phyloP scores from a whole-genome alignment of 2,329 filamentous ascomycete genomes.

The Pyrenochaeta sp. region DNA sequence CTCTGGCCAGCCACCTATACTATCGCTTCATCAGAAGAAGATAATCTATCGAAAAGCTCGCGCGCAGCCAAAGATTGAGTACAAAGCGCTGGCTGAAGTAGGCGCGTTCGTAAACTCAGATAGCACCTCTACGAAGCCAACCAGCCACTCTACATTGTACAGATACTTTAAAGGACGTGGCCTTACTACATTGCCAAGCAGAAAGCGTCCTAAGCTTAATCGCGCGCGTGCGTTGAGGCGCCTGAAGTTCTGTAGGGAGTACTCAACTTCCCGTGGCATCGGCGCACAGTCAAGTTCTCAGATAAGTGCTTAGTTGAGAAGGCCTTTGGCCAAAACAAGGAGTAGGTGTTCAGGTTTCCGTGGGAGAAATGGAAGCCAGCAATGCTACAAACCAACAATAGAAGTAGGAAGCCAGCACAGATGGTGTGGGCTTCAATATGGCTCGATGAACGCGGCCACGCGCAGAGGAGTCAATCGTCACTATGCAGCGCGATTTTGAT shows the following conservation, averaged over 20 bases:
- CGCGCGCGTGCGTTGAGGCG: neutral
- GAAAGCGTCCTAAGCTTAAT: slow-evolving; percentile 7
- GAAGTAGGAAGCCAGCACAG: slow-evolving; percentile 3
- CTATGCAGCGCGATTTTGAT: slow-evolving; percentile 19
- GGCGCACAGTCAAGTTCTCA: slow-evolving; percentile 12
- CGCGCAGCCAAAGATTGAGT: slow-evolving; percentile 11
- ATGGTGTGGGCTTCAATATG: slow-evolving; percentile 29
- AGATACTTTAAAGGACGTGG: neutral
- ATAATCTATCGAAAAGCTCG: slow-evolving; percentile 1
- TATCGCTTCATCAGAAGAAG: slow-evolving; percentile 3
- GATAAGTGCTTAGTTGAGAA: slow-evolving; percentile 22
- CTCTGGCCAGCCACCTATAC: neutral
- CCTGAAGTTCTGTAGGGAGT: slow-evolving; percentile 7
- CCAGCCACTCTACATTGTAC: slow-evolving; percentile 7
- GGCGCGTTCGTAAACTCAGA: neutral
- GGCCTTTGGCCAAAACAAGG: slow-evolving; percentile 8
- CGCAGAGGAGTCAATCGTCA: slow-evolving; percentile 7
- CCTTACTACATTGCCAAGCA: slow-evolving; percentile 1
- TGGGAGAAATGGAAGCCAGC: slow-evolving; percentile 21
- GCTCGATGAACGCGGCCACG: slow-evolving; percentile 7
- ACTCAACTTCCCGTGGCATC: slow-evolving; percentile 8
- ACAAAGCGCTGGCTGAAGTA: slow-evolving; percentile 6
- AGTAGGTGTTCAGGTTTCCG: slow-evolving; percentile 20
- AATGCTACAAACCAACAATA: slow-evolving; percentile 3
- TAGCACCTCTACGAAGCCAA: slow-evolving; percentile 1